Conservation (phyloP, 169 alveolate genomes). For the Babesia bigemina region DNA sequence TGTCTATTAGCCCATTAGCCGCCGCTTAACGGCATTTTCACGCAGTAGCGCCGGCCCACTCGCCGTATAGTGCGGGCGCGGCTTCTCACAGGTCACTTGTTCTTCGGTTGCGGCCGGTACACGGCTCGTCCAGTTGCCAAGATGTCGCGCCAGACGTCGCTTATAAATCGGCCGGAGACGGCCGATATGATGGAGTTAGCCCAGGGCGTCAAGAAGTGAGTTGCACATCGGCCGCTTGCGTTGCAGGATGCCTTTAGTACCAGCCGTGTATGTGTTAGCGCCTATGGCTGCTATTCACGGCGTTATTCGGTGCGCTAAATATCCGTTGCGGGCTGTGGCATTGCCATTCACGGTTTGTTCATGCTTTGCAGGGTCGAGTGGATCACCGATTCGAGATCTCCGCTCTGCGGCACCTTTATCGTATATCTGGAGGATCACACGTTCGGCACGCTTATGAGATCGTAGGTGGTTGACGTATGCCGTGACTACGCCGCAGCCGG, state of each 20-base stretch:
- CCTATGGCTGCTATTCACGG: background rate
- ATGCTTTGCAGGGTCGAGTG: conserved; percentile 76
- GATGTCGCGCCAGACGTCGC: conserved; percentile 64
- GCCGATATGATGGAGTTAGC: conserved; percentile 69
- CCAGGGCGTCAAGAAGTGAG: conserved; percentile 65
- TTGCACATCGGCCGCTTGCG: background rate
- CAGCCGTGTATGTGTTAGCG: background rate
- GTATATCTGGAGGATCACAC: conserved; percentile 91
- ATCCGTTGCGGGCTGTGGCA: background rate
- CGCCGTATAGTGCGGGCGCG: too few species aligned
- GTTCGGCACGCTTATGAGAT: conserved; percentile 85
- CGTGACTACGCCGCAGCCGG: conserved; percentile 60
- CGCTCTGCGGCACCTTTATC: conserved; percentile 88
- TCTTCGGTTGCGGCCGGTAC: background rate
- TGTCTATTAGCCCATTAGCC: too few species aligned
- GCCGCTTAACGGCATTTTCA: too few species aligned
- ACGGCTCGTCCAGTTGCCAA: background rate
- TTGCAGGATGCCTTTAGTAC: background rate
- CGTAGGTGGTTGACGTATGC: conserved; percentile 48
- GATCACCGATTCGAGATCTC: conserved; percentile 86
- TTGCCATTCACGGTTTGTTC: background rate
- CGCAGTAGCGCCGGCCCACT: too few species aligned
- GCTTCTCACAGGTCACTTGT: too few species aligned
- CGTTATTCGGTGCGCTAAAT: background rate
- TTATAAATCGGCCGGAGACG: conserved; percentile 70